Percentiles rank a stretch among this genome's conserved stretches.
Conservation (phyloP, 495 filamentous ascomycete genomes). For the Aspergillus carlsbadensis region DNA sequence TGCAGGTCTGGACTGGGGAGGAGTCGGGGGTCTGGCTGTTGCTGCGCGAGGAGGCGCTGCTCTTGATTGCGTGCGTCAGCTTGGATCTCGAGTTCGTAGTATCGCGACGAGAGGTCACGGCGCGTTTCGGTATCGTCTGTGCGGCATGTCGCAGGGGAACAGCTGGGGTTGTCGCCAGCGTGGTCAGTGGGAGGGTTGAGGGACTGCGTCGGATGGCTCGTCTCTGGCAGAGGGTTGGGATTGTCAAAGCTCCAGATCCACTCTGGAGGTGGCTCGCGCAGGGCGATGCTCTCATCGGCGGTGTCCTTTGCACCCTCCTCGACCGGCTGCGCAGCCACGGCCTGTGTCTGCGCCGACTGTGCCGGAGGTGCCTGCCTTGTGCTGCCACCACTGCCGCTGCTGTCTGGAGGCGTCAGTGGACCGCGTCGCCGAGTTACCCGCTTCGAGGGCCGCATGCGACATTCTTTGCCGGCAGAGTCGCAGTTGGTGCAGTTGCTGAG, state of each 20-base stretch:
- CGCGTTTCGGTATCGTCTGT: constrained; percentile 26
- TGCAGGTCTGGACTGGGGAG: constrained; percentile 30
- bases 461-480: constrained; percentile 22
- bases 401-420: neutral
- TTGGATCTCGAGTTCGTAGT: constrained; percentile 18
- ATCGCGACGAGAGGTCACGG: constrained; percentile 11
- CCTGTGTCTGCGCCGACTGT: neutral
- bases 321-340: neutral
- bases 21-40: constrained; percentile 15
- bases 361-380: neutral
- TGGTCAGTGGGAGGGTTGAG: neutral
- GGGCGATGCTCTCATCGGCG: neutral
- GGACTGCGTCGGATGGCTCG: neutral
- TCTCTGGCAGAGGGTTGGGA: neutral
- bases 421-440: neutral
- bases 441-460: constrained; percentile 21
- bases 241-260: constrained; percentile 10
- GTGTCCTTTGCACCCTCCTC: neutral
- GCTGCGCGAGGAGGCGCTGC: constrained; percentile 19
- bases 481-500: constrained; percentile 30
- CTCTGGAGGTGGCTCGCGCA: constrained; percentile 1
- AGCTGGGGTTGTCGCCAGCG: neutral
- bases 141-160: constrained; percentile 5
- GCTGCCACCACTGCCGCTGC: neutral
- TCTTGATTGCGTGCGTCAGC: constrained; percentile 20